Base-by-base conservation (phyloP, 106 monocot genomes). In the Platanthera guangdongensis region DNA sequence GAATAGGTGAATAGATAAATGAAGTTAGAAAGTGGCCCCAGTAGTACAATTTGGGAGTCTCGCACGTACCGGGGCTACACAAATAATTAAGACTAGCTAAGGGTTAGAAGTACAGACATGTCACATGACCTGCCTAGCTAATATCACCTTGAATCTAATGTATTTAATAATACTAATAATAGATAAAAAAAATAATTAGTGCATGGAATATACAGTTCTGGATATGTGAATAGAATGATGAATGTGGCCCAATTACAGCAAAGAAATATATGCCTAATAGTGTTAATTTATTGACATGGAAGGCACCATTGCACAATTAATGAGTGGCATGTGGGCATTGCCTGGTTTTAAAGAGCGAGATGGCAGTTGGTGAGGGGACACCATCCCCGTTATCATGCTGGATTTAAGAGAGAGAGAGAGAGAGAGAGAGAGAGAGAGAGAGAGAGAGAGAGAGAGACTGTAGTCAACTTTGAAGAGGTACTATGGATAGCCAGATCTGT, bases 301-400 rank as follows among this genome's bases (percentile, higher is more conserved):
- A 55, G 55, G 55, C 55, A 55, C 5, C 55, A 55, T 14, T 13
- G 4, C 5, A 14, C 55, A 16, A 55, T 55, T 55, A 55, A 55
- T 11, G 13, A 15, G 55, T 15, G 55, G 55, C 55, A 59, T 59
- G 19, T 59, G 59, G 19, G 7, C 59, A 59, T 21, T 59, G 59
- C 59, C 8, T 59, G 18, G 59, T 59, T 59, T 19, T 59, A 6
- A 1, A 59, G 59, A 59, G 59, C 5, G 4, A 21, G 19, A 59
- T 59, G 59, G 10, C 59, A 19, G 59, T 59, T n/a, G 59, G 59
- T 59, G 18, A 59, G 59, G 59, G 59, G 18, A 59, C 59, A 59
- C 59, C 59, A 59, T 59, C 59, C 59, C 59, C n/a, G 7, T 59
- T 59, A 59, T 59, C 59, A 59, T 59, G 59, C 59, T 59, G 59